Evolutionary conservation across 768 basidiomycete species (phyloP), one percentile per base, ranked within the genome.

Genomic region (Aureoboletus auriporus): DNA sequence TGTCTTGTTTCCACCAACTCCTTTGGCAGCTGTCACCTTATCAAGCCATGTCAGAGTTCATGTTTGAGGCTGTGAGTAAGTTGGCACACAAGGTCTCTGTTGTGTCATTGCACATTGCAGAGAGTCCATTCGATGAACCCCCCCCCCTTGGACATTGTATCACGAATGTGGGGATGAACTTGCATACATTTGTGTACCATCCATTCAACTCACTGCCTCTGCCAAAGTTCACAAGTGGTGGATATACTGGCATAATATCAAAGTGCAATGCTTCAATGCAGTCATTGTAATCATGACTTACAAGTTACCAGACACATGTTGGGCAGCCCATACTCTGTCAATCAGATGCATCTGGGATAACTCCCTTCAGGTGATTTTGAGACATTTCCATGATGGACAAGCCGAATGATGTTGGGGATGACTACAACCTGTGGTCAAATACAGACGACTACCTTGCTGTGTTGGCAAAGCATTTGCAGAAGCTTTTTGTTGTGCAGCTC

Each of bases 111-210:
- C 57, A 46, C 4, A 12, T 56, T n/a, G 53, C 60, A 1, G 60
- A 62, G 42, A 46, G 34, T 17, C 42, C 65, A 26, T 46, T 62
- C 14, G 26, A 56, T 2, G 57, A 63, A 0, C n/a, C n/a, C n/a
- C 63, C 61, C 4, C 61, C 61, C 7, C 60, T 62, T 3, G 63
- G 60, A 23, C 62, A 64, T 44, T 63, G 59, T 23, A 65, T 63
- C 31, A 63, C 62, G 11, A 65, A 63, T n/a, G 62, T 63, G 20
- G 45, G 56, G 51, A 65, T 65, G 63, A 65, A 64, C 47, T 27
- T 63, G 39, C 56, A 59, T 28, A 38, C 40, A 31, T 66, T 63
- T 29, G 58, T 58, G 37, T 50, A 62, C 49, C 58, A 7, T 53
- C 56, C 6, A 41, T 60, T 7, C 5, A 45, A 4, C 50, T 58